Conservation (phyloP, 495 filamentous ascomycete genomes). For the Penicillium chermesinum region DNA sequence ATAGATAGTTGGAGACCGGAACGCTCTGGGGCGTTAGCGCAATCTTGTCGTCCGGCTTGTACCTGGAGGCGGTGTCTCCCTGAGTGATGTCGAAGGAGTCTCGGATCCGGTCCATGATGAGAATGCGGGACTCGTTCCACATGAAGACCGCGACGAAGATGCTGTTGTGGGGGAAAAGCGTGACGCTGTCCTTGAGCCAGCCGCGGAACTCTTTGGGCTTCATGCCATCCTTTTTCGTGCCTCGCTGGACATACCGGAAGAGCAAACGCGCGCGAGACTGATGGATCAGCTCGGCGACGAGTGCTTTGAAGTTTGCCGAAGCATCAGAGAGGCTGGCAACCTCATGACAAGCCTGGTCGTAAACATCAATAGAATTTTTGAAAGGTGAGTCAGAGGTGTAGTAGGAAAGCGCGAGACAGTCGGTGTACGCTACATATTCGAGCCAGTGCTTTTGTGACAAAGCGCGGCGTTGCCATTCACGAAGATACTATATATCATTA, state of each 20-base stretch:
- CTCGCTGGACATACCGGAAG: slow-evolving; percentile 54
- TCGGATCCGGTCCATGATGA: slow-evolving; percentile 68
- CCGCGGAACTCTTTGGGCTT: slow-evolving; percentile 58
- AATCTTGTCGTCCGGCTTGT: not conserved
- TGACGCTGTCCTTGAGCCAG: slow-evolving; percentile 53
- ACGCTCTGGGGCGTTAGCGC: slow-evolving; percentile 14
- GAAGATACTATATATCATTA: slow-evolving; percentile 44
- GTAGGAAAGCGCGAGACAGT: slow-evolving; percentile 56
- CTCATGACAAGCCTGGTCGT: slow-evolving; percentile 40
- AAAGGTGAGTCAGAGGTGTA: slow-evolving; percentile 51
- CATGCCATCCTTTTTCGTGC: slow-evolving; percentile 43
- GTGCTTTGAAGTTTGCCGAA: slow-evolving; percentile 28
- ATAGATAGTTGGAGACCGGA: slow-evolving; percentile 49
- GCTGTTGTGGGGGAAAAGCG: slow-evolving; percentile 68
- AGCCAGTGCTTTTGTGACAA: slow-evolving; percentile 42
- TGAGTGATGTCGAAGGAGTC: slow-evolving; percentile 26
- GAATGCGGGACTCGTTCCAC: slow-evolving; percentile 63
- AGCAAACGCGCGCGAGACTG: slow-evolving; percentile 66
- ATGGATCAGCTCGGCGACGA: slow-evolving; percentile 51
- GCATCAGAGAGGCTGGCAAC: slow-evolving; percentile 31
- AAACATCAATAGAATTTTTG: slow-evolving; percentile 41
- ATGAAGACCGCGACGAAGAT: slow-evolving; percentile 67
- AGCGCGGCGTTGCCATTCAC: slow-evolving; percentile 50
- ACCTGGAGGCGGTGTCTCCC: not conserved
- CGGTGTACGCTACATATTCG: slow-evolving; percentile 49